Conservation (phyloP, 768 basidiomycete genomes). For the Mycena belliarum region DNA sequence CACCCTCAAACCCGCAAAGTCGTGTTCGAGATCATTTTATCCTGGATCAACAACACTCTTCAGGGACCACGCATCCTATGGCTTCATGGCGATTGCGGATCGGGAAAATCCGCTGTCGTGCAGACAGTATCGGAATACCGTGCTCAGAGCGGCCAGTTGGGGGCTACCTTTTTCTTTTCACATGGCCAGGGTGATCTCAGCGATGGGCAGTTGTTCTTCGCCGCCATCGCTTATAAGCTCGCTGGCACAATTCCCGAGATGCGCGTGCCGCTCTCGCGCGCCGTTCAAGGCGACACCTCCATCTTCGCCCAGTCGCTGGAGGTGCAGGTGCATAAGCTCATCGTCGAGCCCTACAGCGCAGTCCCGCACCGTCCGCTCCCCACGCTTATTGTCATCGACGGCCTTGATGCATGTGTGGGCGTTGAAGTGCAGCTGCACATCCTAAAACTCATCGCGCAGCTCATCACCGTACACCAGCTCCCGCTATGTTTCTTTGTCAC, state of each 20-base stretch:
- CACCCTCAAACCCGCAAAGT: conserved; percentile 23
- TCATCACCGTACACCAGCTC: conserved; percentile 15
- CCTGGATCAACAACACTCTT: conserved; percentile 14
- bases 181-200: conserved; percentile 13
- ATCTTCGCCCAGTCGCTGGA: conserved; percentile 30
- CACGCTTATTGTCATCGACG: conserved; percentile 23
- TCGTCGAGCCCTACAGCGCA: conserved; percentile 22
- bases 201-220: conserved; percentile 14
- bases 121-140: conserved; percentile 23
- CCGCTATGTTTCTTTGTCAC: conserved; percentile 28
- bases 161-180: conserved; percentile 23
- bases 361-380: not conserved
- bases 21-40: conserved; percentile 17
- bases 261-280: conserved; percentile 23
- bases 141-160: conserved; percentile 20
- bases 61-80: conserved; percentile 19
- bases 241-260: conserved; percentile 23
- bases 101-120: conserved; percentile 15
- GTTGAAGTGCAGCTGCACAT: conserved; percentile 28
- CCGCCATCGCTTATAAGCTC: conserved; percentile 22
- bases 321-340: conserved; percentile 29
- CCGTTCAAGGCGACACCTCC: conserved; percentile 27
- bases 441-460: conserved; percentile 23
- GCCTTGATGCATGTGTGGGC: conserved; percentile 27
- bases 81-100: conserved; percentile 14